Evolutionary conservation across 2,329 filamentous ascomycete genomes (phyloP).

Genomic region (Aspergillus brasiliensis): DNA sequence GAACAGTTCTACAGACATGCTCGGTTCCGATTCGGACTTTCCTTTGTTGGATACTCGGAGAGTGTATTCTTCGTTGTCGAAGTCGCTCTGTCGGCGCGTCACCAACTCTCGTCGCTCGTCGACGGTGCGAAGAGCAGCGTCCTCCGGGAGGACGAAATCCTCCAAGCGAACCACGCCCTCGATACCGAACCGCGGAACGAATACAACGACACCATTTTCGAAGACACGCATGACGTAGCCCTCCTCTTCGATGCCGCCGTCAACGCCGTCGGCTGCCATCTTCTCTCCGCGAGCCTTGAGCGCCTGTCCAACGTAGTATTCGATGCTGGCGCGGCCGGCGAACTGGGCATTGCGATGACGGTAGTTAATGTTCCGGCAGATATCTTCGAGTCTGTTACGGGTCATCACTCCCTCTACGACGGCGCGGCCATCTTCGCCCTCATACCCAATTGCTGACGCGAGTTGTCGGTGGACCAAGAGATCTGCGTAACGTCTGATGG

Average conservation of each 20-base stretch:
- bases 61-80: constrained; percentile 83
- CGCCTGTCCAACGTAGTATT: constrained; percentile 97
- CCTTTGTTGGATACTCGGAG: constrained; percentile 61
- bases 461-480: constrained; percentile 91
- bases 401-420: constrained; percentile 80
- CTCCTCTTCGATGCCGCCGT: constrained; percentile 69
- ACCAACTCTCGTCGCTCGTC: constrained; percentile 37
- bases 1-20: constrained; percentile 75
- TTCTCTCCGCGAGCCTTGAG: constrained; percentile 70
- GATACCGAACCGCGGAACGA: constrained; percentile 93
- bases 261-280: constrained; percentile 36
- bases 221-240: constrained; percentile 97
- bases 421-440: constrained; percentile 55
- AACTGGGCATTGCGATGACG: constrained; percentile 96
- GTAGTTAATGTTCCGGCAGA: constrained; percentile 98
- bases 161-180: constrained; percentile 85
- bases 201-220: constrained; percentile 94
- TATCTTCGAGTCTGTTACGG: constrained; percentile 81
- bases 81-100: constrained; percentile 69
- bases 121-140: constrained; percentile 33
- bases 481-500: constrained; percentile 97
- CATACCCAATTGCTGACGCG: constrained; percentile 92
- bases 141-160: constrained; percentile 74
- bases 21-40: constrained; percentile 40
- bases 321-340: constrained; percentile 88